Base-by-base conservation (phyloP, 75 land plant species). In the Pinus tabuliformis region DNA sequence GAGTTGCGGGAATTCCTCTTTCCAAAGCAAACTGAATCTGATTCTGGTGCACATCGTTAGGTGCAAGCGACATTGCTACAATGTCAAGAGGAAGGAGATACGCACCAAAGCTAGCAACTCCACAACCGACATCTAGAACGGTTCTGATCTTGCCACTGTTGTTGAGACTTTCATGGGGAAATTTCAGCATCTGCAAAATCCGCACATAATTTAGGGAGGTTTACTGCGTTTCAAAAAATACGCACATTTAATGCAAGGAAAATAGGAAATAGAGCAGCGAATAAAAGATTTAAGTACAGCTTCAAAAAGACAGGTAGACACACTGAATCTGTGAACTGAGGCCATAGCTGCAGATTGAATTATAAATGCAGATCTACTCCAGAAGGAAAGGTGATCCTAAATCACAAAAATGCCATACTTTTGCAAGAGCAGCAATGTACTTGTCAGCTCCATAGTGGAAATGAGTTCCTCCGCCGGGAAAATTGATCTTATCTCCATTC, bases 381-480 rank as follows among this genome's bases (percentile, higher is more conserved):
- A 45, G 11, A 60, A 26, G 13, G 21, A 26, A 60, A 76, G 9
- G 9, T 21, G 24, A 52, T 26, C 36, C 57, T 73, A 57, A 73
- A 45, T 73, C 59, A 16, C 24, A 57, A 62, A 3, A 57, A 56
- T 14, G 24, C 58, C 86, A 70, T 68, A 91, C 98, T 89, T 82
- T 87, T 56, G 92, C 96, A 75, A 95, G 75, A 30, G 84, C 66
- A 56, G 75, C 73, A 62, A 95, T 95, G 76, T 95, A 95, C 81
- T 95, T 95, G 76, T 95, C 98, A 79, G 98, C 98, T 72, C 98
- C 98, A 70, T 86, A 16, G 62, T 94, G 98, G 77, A 95, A 95
- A 76, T 95, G 95, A 15, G 98, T 95, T 22, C 98, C 98, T 30
- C 98, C 98, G 24, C 98, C 98, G 17, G 98, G 98, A 74, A 95